Conservation (phyloP, 306 rosid genomes). For the Hylodesmum podocarpum region DNA sequence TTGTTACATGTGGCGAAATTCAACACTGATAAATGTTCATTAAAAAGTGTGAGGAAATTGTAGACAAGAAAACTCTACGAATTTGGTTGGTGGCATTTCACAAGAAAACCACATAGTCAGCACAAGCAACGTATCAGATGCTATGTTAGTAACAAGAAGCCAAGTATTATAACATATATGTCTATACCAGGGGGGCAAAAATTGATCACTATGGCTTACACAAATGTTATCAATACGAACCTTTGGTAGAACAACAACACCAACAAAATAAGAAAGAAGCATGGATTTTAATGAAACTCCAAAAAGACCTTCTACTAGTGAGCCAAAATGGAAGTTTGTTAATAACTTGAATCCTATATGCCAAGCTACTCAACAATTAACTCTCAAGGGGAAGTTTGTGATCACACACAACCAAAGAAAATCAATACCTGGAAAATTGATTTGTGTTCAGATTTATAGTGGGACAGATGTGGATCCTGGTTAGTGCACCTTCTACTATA, state of each 20-base stretch:
- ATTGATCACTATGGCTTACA: background rate
- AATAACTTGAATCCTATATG: conserved; percentile 3
- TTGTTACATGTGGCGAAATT: no score
- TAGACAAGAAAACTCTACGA: background rate
- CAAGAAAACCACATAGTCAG: conserved; percentile 4
- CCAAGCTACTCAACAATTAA: conserved; percentile 9
- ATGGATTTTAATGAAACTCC: conserved; percentile 26
- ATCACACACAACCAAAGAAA: conserved; percentile 27
- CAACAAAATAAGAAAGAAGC: background rate
- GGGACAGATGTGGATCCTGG: conserved; percentile 54
- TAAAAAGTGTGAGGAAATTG: background rate
- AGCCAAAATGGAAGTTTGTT: conserved; percentile 20
- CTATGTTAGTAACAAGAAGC: conserved; percentile 23
- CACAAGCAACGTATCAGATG: conserved; percentile 53
- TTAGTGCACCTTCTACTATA: conserved; percentile 21
- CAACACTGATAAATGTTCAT: no score
- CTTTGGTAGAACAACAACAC: background rate
- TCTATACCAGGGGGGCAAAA: background rate
- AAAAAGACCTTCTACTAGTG: background rate
- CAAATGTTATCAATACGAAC: background rate
- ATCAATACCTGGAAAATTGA: conserved; percentile 49
- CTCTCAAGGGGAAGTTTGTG: conserved; percentile 43
- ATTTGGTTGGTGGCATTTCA: background rate
- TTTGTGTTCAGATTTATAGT: conserved; percentile 59
- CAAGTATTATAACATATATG: conserved; percentile 6